Evolutionary conservation across 495 filamentous ascomycete genomes (phyloP), one percentile per base, ranked within the genome.

Genomic region (Podospora tetraspora): DNA sequence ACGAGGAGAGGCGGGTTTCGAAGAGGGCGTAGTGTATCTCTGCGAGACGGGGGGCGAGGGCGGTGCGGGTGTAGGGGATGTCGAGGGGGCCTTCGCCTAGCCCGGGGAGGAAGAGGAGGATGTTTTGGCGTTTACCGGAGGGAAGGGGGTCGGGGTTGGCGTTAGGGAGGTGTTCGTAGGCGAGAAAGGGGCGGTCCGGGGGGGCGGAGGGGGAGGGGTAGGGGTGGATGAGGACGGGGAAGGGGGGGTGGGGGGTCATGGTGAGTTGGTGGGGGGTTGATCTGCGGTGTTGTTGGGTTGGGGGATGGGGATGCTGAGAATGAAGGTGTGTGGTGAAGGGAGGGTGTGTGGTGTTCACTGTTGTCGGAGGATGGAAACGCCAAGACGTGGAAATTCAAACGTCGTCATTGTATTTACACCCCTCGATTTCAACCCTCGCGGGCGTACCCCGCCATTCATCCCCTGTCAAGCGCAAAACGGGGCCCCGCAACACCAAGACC

Each of bases 81-180:
- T 90, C 91, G 67, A 87, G 83, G 59, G 93, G 84, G 22, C 91
- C 91, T 80, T 96, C 93, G 61, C 87, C 89, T 58, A 99, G 86
- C 23, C 95, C 94, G 69, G 89, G 90, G 63, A 97, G 83, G 79
- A 95, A 96, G 71, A 99, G 79, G 27, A 97, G 80, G 24, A 87
- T 88, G 81, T 96, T 89, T 62, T 30, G 6, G 52, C 23, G 19
- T 63, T 67, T 21, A 1, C 23, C 0, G 7, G 60, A 27, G n/a
- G 61, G 60, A 0, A 12, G 43, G 5, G 2, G 43, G 16, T 5
- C 1, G 32, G 34, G 34, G 43, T 19, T n/a, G 43, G 66, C 3
- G 25, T 24, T n/a, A 52, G 56, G 25, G 59, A 72, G 76, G 27
- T 72, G 57, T 66, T 81, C 79, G 67, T 78, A 81, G 22, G 79